Evolutionary conservation across 2,329 filamentous ascomycete species (phyloP).

Genomic region (Sclerotinia spermophila): DNA sequence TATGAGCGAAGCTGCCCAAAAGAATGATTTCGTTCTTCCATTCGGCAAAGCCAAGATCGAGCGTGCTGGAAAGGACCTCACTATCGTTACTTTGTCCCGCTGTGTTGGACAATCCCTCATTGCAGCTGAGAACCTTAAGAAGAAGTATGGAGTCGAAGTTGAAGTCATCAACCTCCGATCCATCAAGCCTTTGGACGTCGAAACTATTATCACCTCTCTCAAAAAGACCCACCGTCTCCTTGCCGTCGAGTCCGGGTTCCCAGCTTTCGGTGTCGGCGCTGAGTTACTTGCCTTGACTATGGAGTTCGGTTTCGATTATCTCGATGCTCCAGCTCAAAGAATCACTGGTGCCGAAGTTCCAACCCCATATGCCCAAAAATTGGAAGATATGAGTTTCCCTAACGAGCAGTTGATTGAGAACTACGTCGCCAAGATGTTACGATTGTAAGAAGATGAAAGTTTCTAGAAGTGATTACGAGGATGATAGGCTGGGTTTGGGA

Average conservation of each 20-base stretch:
- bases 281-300: slow-evolving; percentile 93
- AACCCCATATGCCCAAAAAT: slow-evolving; percentile 86
- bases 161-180: slow-evolving; percentile 99
- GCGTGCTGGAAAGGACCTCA: slow-evolving; percentile 91
- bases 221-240: slow-evolving; percentile 97
- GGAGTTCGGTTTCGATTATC: slow-evolving; percentile 98
- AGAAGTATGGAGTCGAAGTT: slow-evolving; percentile 91
- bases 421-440: slow-evolving; percentile 85
- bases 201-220: slow-evolving; percentile 91
- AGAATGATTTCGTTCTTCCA: slow-evolving; percentile 92
- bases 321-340: slow-evolving; percentile 87
- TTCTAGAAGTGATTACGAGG: slow-evolving; percentile 1
- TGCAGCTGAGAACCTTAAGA: slow-evolving; percentile 87
- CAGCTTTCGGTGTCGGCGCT: slow-evolving; percentile 85
- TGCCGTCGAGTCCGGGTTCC: slow-evolving; percentile 92
- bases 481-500: neutral
- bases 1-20: slow-evolving; percentile 95
- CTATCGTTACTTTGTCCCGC: slow-evolving; percentile 90
- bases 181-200: slow-evolving; percentile 92
- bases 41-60: slow-evolving; percentile 99
- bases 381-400: slow-evolving; percentile 96
- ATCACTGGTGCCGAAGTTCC: slow-evolving; percentile 97
- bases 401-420: slow-evolving; percentile 82
- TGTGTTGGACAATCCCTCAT: slow-evolving; percentile 89
- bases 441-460: slow-evolving; percentile 51